Evolutionary conservation across 345 rosid genomes (phyloP).

Genomic region (Eutrema japonicum): DNA sequence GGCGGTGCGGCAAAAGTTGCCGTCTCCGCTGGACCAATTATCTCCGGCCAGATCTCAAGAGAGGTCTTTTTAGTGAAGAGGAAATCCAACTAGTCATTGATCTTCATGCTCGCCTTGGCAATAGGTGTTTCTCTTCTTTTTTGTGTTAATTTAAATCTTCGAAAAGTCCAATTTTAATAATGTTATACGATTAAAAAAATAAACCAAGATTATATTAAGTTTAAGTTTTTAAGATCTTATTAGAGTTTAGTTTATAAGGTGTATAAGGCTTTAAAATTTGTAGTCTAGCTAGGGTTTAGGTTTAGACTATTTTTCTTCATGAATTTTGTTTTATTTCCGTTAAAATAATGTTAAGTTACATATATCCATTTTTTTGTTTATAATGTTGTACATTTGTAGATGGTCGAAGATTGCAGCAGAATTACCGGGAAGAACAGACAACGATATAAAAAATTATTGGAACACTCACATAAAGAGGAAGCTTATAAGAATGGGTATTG

Average conservation of each 20-base stretch:
- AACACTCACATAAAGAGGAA: slow-evolving; percentile 85
- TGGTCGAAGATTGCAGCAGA: slow-evolving; percentile 87
- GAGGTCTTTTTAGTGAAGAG: slow-evolving; percentile 66
- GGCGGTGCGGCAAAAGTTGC: slow-evolving; percentile 82
- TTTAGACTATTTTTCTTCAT: too few species aligned
- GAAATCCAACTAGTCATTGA: slow-evolving; percentile 70
- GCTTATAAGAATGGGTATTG: slow-evolving; percentile 76
- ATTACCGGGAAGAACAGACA: slow-evolving; percentile 85
- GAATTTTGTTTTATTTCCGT: not conserved
- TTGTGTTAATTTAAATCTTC: not conserved
- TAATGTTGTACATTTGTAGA: slow-evolving; percentile 36
- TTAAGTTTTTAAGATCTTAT: too few species aligned
- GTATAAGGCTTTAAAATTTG: too few species aligned
- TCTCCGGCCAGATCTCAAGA: slow-evolving; percentile 77
- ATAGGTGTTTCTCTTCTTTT: slow-evolving; percentile 47
- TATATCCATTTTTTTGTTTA: too few species aligned
- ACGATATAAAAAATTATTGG: slow-evolving; percentile 86
- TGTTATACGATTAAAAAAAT: not conserved
- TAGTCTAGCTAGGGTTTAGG: too few species aligned
- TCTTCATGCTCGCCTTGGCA: slow-evolving; percentile 75
- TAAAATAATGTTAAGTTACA: too few species aligned
- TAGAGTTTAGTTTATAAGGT: too few species aligned
- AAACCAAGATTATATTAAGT: too few species aligned
- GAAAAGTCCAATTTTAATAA: too few species aligned
- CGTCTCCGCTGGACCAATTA: slow-evolving; percentile 90